These are phyloP conservation scores for Fusarium chuoi DNA, from an alignment of 2,329 filamentous ascomycete species.

Conservation along the genomic window DNA sequence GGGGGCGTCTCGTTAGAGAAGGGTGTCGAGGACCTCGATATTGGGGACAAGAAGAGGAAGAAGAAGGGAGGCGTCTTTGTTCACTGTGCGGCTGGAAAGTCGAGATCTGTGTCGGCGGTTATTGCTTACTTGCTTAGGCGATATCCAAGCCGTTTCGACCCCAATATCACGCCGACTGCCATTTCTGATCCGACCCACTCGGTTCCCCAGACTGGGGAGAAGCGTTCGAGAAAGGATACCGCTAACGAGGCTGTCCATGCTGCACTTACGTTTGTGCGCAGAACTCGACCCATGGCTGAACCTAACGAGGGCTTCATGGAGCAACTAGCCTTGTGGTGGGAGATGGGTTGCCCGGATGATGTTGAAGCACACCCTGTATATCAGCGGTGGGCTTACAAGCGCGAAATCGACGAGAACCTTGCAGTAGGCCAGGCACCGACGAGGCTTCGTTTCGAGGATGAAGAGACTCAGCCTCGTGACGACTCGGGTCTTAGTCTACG, in stretches of 20 bases:
- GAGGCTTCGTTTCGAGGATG: slow-evolving; percentile 85
- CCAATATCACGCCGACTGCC: slow-evolving; percentile 48
- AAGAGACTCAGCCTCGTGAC: slow-evolving; percentile 59
- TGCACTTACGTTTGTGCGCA: slow-evolving; percentile 76
- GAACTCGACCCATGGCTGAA: slow-evolving; percentile 80
- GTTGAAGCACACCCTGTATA: slow-evolving; percentile 78
- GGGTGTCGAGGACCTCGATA: slow-evolving; percentile 23
- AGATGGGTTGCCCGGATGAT: slow-evolving; percentile 80
- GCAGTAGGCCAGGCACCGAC: slow-evolving; percentile 83
- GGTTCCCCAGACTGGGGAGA: slow-evolving; percentile 13
- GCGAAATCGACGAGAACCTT: slow-evolving; percentile 66
- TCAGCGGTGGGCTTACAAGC: slow-evolving; percentile 73
- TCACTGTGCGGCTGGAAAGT: slow-evolving; percentile 94
- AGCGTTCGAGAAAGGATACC: slow-evolving; percentile 47
- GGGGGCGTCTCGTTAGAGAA: slow-evolving; percentile 37
- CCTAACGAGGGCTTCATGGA: slow-evolving; percentile 93
- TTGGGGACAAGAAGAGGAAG: slow-evolving; percentile 28
- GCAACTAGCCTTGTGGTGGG: slow-evolving; percentile 86
- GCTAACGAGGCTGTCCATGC: slow-evolving; percentile 60
- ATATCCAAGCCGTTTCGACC: slow-evolving; percentile 64
- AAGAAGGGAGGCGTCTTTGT: slow-evolving; percentile 61
- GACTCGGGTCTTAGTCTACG: slow-evolving; percentile 61
- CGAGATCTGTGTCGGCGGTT: slow-evolving; percentile 85
- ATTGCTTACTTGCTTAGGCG: slow-evolving; percentile 86
- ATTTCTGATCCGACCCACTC: slow-evolving; percentile 31